A percentile compares a stretch with the other conserved stretches of the same genome.
phyloP scores from a whole-genome alignment of 495 filamentous ascomycete species.

The Xylaria venustula region DNA sequence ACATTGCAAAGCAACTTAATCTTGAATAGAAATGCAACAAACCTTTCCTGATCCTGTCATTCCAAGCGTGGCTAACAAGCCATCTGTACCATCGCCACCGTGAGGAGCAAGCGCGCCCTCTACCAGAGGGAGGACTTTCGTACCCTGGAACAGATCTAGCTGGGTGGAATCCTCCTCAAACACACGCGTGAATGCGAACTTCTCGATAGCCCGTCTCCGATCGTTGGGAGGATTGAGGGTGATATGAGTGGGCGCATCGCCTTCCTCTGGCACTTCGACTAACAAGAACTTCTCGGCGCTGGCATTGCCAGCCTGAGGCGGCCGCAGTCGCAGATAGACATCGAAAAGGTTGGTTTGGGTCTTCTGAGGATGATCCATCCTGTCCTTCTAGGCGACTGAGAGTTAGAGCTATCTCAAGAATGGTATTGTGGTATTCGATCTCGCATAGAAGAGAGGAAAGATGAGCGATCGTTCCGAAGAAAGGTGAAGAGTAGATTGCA shows the following conservation, averaged over 20 bases:
- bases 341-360: slow-evolving; percentile 66
- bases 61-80: slow-evolving; percentile 85
- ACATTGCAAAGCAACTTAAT: too few relatives aligned
- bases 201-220: slow-evolving; percentile 83
- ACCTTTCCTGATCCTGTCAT: slow-evolving; percentile 98
- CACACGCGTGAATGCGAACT: slow-evolving; percentile 90
- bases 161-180: slow-evolving; percentile 85
- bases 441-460: not conserved
- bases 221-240: slow-evolving; percentile 83
- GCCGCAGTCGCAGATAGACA: slow-evolving; percentile 87
- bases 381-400: too few relatives aligned
- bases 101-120: slow-evolving; percentile 70
- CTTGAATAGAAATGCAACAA: slow-evolving; percentile 17
- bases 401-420: not conserved
- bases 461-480: not conserved
- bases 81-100: slow-evolving; percentile 79
- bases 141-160: slow-evolving; percentile 83
- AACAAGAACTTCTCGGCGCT: slow-evolving; percentile 69
- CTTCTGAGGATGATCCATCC: slow-evolving; percentile 33
- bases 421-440: not conserved
- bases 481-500: not conserved
- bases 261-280: slow-evolving; percentile 61
- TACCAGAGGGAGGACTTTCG: slow-evolving; percentile 69
- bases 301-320: slow-evolving; percentile 51
- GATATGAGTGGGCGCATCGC: slow-evolving; percentile 70